Base-by-base conservation (phyloP, 2,329 filamentous ascomycete genomes). In the Neonectria faginata region DNA sequence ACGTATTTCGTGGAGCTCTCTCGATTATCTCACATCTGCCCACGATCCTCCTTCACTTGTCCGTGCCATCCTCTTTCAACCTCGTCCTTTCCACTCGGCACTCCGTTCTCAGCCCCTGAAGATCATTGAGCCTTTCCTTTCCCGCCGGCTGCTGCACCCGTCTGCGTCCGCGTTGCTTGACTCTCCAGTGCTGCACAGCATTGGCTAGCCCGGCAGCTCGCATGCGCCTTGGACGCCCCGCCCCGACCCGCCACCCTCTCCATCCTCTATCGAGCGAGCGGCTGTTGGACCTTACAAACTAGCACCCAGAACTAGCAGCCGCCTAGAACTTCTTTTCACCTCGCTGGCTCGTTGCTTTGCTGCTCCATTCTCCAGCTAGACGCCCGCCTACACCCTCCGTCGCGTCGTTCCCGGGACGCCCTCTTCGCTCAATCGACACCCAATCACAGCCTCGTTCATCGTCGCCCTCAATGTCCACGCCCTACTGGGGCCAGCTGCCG, bases 401-500 rank as follows among this genome's bases (percentile, higher is more conserved):
- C 47, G 44, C 42, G 44, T 22, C 60, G 31, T 25, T 18, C 45
- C 45, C 33, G 14, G 14, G 52, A 54, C 61, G 47, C 58, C 50
- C 62, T 52, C 50, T 58, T 52, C 52, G 22, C 47, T 60, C 57
- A 39, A 57, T 63, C 57, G 57, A 67, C 55, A 62, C 67, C 73
- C 75, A 73, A 77, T 74, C 74, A 73, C 67, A 68, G 62, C 70
- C 50, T 65, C 64, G 59, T 65, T 64, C 62, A 60, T 65, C 64
- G 62, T 66, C 69, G 69, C 65, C 66, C 72, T 73, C 75, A 76
- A 85, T 85, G 82, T 78, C 83, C 58, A 71, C 83, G 63, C 83
- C 85, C 42, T 89, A 88, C 79, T 88, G 86, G 86, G 86, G 86
- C 75, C 79, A 86, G 74, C 79, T 89, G 67, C 86, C 87, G 64